These are phyloP conservation scores for Dimargaris cristalligena DNA, from an alignment of 192 early-diverging fungal genomes.

Conservation along the genomic window DNA sequence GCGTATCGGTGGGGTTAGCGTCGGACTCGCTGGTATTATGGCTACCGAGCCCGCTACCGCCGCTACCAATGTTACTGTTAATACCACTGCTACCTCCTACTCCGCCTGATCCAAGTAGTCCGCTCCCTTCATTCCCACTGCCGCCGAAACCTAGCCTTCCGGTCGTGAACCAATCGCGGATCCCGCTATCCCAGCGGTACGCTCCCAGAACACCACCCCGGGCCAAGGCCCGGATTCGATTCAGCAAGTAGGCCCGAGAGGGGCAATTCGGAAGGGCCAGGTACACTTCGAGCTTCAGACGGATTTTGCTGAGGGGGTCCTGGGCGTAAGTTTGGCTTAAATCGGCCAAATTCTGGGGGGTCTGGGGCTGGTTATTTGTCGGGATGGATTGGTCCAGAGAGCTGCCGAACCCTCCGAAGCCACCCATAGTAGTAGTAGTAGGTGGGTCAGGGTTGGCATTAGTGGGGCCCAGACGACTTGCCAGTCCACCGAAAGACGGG, in stretches of 20 bases:
- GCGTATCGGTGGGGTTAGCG: constrained; percentile 31
- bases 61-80: background rate
- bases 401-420: no score
- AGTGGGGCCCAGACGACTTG: background rate
- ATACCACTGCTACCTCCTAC: background rate
- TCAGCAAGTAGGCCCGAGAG: constrained; percentile 23
- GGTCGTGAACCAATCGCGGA: no score
- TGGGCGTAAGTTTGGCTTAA: constrained; percentile 20
- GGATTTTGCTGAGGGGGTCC: constrained; percentile 24
- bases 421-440: no score
- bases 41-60: background rate
- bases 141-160: no score
- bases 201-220: constrained; percentile 23
- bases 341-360: constrained; percentile 24
- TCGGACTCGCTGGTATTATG: constrained; percentile 9
- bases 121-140: no score
- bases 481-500: background rate
- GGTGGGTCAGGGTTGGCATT: no score
- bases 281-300: constrained; percentile 30
- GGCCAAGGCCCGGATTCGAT: constrained; percentile 23
- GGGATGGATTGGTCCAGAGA: background rate
- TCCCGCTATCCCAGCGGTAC: constrained; percentile 23
- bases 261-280: constrained; percentile 19
- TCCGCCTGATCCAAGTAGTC: no score
- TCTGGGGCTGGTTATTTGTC: constrained; percentile 8